These are phyloP conservation scores for Aspergillus brasiliensis DNA, from an alignment of 2,329 filamentous ascomycete genomes.

Conservation along the genomic window DNA sequence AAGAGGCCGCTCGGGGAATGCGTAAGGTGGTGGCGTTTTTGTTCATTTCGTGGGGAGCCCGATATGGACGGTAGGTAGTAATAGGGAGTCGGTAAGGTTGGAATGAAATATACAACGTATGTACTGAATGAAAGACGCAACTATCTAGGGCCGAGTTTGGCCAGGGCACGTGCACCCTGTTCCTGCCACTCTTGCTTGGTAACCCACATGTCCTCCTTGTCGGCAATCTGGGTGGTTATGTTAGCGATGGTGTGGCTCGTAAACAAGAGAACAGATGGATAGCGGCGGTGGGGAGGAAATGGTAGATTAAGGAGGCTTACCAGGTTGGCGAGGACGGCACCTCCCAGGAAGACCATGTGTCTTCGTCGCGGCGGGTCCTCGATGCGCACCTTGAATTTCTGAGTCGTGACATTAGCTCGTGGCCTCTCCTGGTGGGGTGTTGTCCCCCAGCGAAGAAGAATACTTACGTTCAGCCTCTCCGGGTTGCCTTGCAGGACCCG, in stretches of 20 bases:
- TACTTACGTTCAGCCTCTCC: conserved; percentile 73
- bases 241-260: conserved; percentile 1
- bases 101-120: background rate
- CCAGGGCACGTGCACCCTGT: conserved; percentile 78
- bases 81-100: background rate
- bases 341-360: conserved; percentile 99
- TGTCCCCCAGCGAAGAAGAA: background rate
- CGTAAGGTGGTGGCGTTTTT: conserved; percentile 11
- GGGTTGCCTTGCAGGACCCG: conserved; percentile 87
- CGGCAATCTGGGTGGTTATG: conserved; percentile 68
- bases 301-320: conserved; percentile 43
- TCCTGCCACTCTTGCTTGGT: conserved; percentile 96
- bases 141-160: conserved; percentile 90
- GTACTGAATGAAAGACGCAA: conserved; percentile 13
- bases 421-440: background rate
- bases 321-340: conserved; percentile 94
- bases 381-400: conserved; percentile 99
- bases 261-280: background rate
- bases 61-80: background rate
- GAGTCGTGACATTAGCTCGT: conserved; percentile 12
- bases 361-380: conserved; percentile 93
- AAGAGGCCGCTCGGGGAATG: conserved; percentile 22
- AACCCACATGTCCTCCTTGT: conserved; percentile 99
- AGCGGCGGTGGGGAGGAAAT: background rate
- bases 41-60: conserved; percentile 5